Conservation (phyloP, 116 monocot species). For the Dioscorea cayenensis region DNA sequence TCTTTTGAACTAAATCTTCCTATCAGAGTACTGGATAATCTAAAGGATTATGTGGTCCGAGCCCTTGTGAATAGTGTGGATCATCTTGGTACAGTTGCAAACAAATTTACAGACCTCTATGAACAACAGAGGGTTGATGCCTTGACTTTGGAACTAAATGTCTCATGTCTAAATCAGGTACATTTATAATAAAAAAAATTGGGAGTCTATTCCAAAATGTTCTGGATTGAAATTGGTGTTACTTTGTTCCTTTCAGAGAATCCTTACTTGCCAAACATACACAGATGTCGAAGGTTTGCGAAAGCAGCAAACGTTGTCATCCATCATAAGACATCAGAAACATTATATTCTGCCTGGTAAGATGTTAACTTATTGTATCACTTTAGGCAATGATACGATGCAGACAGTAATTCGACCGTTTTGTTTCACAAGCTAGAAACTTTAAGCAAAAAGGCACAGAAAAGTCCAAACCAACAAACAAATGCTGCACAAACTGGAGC, state of each 20-base stretch:
- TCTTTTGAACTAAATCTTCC: not conserved
- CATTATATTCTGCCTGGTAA: slow-evolving; percentile 91
- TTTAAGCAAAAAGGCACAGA: slow-evolving; percentile 16
- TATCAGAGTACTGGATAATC: slow-evolving; percentile 51
- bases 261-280: slow-evolving; percentile 71
- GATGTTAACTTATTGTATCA: not conserved
- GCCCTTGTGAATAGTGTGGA: slow-evolving; percentile 97
- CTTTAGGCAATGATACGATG: not conserved
- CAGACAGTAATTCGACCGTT: not conserved
- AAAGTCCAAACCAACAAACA: slow-evolving; percentile 8
- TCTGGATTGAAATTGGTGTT: slow-evolving; percentile 1
- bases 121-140: slow-evolving; percentile 73
- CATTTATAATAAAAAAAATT: not conserved
- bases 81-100: slow-evolving; percentile 95
- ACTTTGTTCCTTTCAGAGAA: slow-evolving; percentile 21
- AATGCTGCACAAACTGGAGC: slow-evolving; percentile 9
- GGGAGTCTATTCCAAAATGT: not conserved
- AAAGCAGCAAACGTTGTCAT: slow-evolving; percentile 47
- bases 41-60: slow-evolving; percentile 87
- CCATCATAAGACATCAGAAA: slow-evolving; percentile 67
- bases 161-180: slow-evolving; percentile 88
- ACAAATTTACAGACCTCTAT: slow-evolving; percentile 86
- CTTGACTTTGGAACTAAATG: slow-evolving; percentile 56
- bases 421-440: slow-evolving; percentile 23
- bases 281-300: slow-evolving; percentile 60